Base-by-base conservation (phyloP, 1,284 basidiomycete genomes). In the Ustilago lituana region DNA sequence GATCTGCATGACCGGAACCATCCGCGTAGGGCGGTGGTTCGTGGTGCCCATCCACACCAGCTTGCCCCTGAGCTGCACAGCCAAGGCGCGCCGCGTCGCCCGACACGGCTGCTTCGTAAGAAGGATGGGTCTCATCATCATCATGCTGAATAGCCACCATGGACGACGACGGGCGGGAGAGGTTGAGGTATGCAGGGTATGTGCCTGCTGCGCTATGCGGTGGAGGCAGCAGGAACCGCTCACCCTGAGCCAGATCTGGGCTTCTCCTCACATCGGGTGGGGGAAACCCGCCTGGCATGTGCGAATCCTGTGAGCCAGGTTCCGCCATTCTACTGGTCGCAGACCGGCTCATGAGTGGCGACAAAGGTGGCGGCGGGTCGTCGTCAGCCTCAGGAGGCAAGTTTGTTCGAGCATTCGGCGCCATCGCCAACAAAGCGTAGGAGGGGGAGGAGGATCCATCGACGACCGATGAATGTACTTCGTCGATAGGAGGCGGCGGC, bases 1-100 rank as follows among this genome's bases (percentile, higher is more conserved):
- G 36, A 26, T 60, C 63, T 19, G 26, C 41, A 24, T 43, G 52
- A 6, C 11, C 36, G 11, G 32, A 23, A 2, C 59, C 54, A 27
- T 61, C 49, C 4, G 55, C 46, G n/a, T 69, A 69, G 2, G 65
- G 65, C 8, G 65, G 65, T 1, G 65, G 65, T 32, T 69, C 59
- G n/a, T 58, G 35, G 0, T 41, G 38, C 33, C 32, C 20, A 19
- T 8, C 20, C 10, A 6, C 43, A 8, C 19, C 43, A 11, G n/a
- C n/a, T n/a, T 22, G 27, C 11, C 27, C 11, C 43, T 32, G 27
- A 5, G 8, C 9, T 20, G 12, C 9, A 17, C 22, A 4, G 26
- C 3, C 5, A 24, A 22, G 36, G 5, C 14, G 32, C 29, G 39
- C 19, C 12, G 36, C n/a, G 26, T 37, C 43, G 2, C 37, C 46